Conservation (phyloP, 768 basidiomycete genomes). For the Podaxis mareebaensis region DNA sequence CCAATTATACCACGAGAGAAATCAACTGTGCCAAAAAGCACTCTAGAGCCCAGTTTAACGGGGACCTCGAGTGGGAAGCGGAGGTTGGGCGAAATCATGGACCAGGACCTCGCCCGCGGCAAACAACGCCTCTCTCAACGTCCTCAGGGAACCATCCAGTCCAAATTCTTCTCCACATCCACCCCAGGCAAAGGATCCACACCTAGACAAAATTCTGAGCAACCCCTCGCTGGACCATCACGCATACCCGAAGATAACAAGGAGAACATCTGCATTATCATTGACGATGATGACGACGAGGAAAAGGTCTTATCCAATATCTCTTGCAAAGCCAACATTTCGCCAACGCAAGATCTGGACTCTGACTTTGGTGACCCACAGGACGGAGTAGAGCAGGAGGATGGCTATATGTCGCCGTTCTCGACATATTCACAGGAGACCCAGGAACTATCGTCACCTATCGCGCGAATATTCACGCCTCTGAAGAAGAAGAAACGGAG, state of each 20-base stretch:
- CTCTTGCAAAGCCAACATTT: constrained; percentile 26
- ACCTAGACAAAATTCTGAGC: constrained; percentile 21
- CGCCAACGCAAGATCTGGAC: constrained; percentile 33
- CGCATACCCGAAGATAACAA: constrained; percentile 34
- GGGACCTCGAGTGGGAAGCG: constrained; percentile 77
- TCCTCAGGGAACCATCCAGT: constrained; percentile 27
- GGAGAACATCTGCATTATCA: constrained; percentile 40
- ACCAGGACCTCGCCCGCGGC: constrained; percentile 56
- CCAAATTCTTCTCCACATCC: constrained; percentile 37
- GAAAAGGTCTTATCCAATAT: constrained; percentile 18
- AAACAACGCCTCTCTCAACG: constrained; percentile 32
- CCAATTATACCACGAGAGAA: constrained; percentile 34
- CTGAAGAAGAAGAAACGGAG: constrained; percentile 17
- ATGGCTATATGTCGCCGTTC: constrained; percentile 80
- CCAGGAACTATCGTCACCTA: constrained; percentile 70
- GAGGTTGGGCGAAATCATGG: constrained; percentile 69
- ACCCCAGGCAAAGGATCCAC: constrained; percentile 12
- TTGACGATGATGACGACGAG: constrained; percentile 32
- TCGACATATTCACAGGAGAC: constrained; percentile 55
- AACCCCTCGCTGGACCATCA: constrained; percentile 35
- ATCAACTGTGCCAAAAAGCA: constrained; percentile 16
- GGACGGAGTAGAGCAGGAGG: constrained; percentile 67
- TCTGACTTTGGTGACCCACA: constrained; percentile 40
- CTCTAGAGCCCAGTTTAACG: constrained; percentile 19
- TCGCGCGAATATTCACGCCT: constrained; percentile 28